Percentiles rank a stretch among this genome's conserved stretches.
phyloP scores from a whole-genome alignment of 1,284 basidiomycete species.

The Phlebopus sp. region DNA sequence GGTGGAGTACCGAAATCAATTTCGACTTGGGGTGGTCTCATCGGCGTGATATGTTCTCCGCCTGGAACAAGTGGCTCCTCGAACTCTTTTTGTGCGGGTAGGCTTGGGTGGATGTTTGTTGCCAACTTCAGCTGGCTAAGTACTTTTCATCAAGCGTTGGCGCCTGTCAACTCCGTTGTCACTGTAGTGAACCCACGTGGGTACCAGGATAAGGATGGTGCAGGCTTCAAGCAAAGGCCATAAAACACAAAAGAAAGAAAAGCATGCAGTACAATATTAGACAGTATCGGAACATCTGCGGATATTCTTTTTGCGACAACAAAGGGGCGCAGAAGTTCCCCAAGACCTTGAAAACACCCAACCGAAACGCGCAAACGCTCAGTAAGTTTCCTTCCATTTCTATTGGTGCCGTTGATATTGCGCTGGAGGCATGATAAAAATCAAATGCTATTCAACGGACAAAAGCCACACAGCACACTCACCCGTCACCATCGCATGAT shows the following conservation, averaged over 20 bases:
- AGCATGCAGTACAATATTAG: slow-evolving; percentile 8
- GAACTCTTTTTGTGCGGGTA: neutral
- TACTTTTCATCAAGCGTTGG: neutral
- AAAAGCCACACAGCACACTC: slow-evolving; percentile 15
- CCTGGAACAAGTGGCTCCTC: slow-evolving; percentile 11
- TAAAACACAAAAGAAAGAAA: neutral
- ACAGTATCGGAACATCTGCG: slow-evolving; percentile 17
- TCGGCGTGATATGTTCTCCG: slow-evolving; percentile 33
- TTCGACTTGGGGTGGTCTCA: slow-evolving; percentile 64
- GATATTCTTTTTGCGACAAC: slow-evolving; percentile 18
- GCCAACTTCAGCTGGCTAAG: neutral
- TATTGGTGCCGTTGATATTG: slow-evolving; percentile 50
- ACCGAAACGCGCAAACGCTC: neutral
- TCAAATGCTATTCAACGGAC: neutral
- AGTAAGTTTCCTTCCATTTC: slow-evolving; percentile 21
- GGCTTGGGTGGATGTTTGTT: neutral
- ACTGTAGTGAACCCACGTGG: neutral
- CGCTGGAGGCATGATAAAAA: slow-evolving; percentile 36
- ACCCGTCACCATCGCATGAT: slow-evolving; percentile 82
- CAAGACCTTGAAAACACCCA: neutral
- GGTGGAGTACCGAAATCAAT: slow-evolving; percentile 65
- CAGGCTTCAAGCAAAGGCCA: too few species aligned
- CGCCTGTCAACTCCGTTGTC: neutral
- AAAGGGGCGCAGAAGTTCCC: neutral
- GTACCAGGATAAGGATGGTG: neutral